These are phyloP conservation scores for Euphrasia arctica DNA, from an alignment of 305 asterid species.

Conservation along the genomic window DNA sequence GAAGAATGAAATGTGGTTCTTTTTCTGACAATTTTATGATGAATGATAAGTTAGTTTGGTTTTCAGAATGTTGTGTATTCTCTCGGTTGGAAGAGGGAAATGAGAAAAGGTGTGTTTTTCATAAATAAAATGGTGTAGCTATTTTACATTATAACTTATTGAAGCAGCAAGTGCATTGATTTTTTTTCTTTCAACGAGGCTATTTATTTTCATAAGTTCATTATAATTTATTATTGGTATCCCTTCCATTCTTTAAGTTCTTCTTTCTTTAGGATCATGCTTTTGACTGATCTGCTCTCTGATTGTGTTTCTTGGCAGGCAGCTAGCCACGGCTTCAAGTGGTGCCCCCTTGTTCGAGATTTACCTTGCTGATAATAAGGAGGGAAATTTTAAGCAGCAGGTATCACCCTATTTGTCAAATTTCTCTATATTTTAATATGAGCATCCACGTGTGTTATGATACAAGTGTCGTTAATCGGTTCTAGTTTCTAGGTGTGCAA, in stretches of 20 bases:
- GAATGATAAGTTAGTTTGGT: not conserved
- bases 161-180: not conserved
- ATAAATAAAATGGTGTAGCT: too few species aligned
- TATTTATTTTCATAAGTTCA: not conserved
- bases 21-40: not conserved
- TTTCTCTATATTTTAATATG: conserved; percentile 7
- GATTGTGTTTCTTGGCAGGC: conserved; percentile 52
- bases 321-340: conserved; percentile 73
- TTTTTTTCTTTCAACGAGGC: conserved; percentile 2
- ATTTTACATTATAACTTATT: not conserved
- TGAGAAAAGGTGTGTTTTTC: not conserved
- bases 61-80: not conserved
- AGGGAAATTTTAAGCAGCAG: conserved; percentile 73
- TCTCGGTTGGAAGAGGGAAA: conserved; percentile 9
- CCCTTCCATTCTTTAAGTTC: conserved; percentile 7
- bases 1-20: not conserved
- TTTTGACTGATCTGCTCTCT: conserved; percentile 28
- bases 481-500: not conserved
- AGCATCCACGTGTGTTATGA: conserved; percentile 1
- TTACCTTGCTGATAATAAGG: conserved; percentile 55
- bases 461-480: conserved; percentile 1
- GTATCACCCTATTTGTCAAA: conserved; percentile 39
- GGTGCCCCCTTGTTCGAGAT: conserved; percentile 90
- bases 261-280: conserved; percentile 19
- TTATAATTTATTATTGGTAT: too few species aligned